Percentiles rank a stretch among this genome's conserved stretches.
Evolutionary conservation across 208 protist species (phyloP).

Genomic region (Acanthamoeba culbertsoni): DNA sequence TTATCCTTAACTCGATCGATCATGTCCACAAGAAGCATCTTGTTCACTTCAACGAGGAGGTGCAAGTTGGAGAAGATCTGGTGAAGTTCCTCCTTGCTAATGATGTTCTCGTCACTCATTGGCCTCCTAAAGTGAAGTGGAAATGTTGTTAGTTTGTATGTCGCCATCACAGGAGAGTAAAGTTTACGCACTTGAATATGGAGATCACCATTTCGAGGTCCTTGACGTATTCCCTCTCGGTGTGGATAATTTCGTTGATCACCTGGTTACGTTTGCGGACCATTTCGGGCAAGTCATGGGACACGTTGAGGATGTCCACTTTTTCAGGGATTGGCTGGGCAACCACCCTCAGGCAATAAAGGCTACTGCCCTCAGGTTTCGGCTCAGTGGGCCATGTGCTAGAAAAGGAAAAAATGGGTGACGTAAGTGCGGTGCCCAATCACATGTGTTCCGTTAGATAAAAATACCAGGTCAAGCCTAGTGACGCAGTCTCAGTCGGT

Average conservation of each 20-base stretch:
- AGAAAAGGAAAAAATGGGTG: too few species aligned
- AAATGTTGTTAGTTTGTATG: not conserved
- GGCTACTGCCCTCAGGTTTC: too few species aligned
- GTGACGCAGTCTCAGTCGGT: too few species aligned
- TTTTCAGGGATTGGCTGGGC: too few species aligned
- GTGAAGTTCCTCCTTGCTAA: not conserved
- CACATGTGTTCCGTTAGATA: too few species aligned
- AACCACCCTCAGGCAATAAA: too few species aligned
- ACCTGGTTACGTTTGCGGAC: not conserved
- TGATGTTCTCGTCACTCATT: not conserved
- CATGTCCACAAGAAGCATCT: not conserved
- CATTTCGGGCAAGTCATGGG: not conserved
- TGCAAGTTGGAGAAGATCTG: conserved; percentile 56
- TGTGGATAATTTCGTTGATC: conserved; percentile 42
- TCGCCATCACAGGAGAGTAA: not conserved
- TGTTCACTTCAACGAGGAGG: conserved; percentile 24
- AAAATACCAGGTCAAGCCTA: too few species aligned
- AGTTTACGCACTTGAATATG: not conserved
- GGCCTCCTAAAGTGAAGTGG: not conserved
- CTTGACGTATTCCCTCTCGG: not conserved
- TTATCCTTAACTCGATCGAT: not conserved
- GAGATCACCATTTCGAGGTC: not conserved
- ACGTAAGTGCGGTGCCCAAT: too few species aligned
- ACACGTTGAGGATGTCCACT: not conserved
- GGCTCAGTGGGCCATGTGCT: too few species aligned